phyloP scores from a whole-genome alignment of 2,329 filamentous ascomycete species.

The Camillea tinctor region DNA sequence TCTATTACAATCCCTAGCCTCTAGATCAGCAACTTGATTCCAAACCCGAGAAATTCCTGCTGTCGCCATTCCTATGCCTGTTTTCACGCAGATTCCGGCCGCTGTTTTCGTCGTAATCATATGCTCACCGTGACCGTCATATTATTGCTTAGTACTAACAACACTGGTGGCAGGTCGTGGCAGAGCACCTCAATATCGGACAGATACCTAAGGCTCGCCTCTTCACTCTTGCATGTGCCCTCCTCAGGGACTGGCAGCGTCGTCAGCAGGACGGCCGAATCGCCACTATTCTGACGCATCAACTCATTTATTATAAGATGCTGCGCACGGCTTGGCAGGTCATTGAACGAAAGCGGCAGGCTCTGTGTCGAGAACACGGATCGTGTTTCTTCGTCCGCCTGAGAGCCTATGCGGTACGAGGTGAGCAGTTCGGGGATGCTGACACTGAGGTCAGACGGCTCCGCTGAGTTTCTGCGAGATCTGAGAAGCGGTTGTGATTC shows the following conservation, averaged over 20 bases:
- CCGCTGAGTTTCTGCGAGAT: slow-evolving; percentile 38
- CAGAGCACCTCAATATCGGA: slow-evolving; percentile 77
- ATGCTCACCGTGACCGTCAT: slow-evolving; percentile 84
- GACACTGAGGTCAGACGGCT: slow-evolving; percentile 37
- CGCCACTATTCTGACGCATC: slow-evolving; percentile 64
- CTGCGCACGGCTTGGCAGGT: slow-evolving; percentile 79
- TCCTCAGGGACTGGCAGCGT: slow-evolving; percentile 80
- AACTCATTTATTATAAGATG: slow-evolving; percentile 85
- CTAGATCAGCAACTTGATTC: too few relatives aligned
- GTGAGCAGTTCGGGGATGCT: slow-evolving; percentile 46
- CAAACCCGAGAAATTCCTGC: not conserved
- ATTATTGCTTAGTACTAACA: slow-evolving; percentile 82
- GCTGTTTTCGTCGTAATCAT: slow-evolving; percentile 31
- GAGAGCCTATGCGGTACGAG: slow-evolving; percentile 35
- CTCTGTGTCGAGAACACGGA: slow-evolving; percentile 56
- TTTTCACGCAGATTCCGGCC: too few relatives aligned
- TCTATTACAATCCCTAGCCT: too few relatives aligned
- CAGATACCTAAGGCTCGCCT: slow-evolving; percentile 70
- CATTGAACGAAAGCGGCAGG: slow-evolving; percentile 78
- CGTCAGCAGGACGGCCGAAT: slow-evolving; percentile 78
- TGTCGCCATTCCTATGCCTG: too few relatives aligned
- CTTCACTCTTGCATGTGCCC: slow-evolving; percentile 70
- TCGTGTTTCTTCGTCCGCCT: slow-evolving; percentile 25
- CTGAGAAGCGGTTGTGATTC: slow-evolving; percentile 38
- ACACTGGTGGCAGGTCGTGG: slow-evolving; percentile 69